These are phyloP conservation scores for Ceratocystis lukuohia DNA, from an alignment of 2,329 filamentous ascomycete genomes.

Conservation along the genomic window DNA sequence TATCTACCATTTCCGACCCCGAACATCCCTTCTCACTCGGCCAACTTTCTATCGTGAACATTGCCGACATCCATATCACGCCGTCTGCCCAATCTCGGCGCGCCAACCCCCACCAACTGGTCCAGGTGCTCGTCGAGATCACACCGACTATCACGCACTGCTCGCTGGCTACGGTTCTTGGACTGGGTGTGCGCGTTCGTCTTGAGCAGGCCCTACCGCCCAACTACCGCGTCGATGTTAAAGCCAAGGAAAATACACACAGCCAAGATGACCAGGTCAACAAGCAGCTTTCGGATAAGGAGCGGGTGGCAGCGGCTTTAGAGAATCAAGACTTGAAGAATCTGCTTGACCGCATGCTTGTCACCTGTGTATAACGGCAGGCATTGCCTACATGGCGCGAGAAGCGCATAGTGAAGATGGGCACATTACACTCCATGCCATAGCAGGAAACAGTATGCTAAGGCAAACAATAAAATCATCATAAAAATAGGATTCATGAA, in stretches of 20 bases:
- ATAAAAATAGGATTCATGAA: neutral
- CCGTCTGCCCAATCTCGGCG: constrained; percentile 28
- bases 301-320: constrained; percentile 83
- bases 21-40: constrained; percentile 92
- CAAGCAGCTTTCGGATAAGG: constrained; percentile 93
- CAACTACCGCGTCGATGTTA: constrained; percentile 81
- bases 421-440: neutral
- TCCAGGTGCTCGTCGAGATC: constrained; percentile 69
- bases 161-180: constrained; percentile 90
- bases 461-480: neutral
- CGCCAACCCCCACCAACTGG: constrained; percentile 43
- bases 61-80: constrained; percentile 78
- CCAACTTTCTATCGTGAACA: constrained; percentile 84
- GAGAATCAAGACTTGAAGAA: constrained; percentile 85
- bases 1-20: constrained; percentile 87
- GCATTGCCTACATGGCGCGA: neutral
- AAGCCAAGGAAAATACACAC: constrained; percentile 93
- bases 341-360: constrained; percentile 85
- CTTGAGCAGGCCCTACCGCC: constrained; percentile 84
- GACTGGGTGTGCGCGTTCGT: constrained; percentile 78
- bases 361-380: constrained; percentile 46
- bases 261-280: constrained; percentile 90
- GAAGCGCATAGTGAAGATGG: neutral
- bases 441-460: constrained; percentile 7
- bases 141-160: constrained; percentile 97